Percentiles rank a stretch among this genome's conserved stretches.
Evolutionary conservation across 1,284 basidiomycete genomes (phyloP).

Genomic region (Wallemia ichthyophaga): DNA sequence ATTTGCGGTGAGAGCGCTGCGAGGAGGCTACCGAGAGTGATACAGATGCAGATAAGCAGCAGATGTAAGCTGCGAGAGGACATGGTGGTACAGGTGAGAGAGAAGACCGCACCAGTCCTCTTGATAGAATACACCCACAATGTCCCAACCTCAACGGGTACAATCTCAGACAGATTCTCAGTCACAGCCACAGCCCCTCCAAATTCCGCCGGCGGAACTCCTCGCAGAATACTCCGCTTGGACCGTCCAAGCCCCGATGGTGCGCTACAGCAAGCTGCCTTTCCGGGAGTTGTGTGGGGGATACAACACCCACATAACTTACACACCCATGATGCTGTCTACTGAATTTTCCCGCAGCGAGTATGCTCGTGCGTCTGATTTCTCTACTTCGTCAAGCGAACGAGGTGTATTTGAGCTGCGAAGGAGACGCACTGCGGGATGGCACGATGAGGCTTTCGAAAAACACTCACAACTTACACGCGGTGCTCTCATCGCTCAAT

Average conservation of each 20-base stretch:
- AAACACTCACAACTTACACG: conserved; percentile 13
- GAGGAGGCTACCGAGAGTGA: neutral
- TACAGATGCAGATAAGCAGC: neutral
- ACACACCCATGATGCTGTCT: conserved; percentile 29
- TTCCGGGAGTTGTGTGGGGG: conserved; percentile 25
- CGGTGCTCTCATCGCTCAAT: conserved; percentile 25
- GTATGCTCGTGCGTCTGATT: conserved; percentile 23
- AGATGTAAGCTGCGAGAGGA: neutral
- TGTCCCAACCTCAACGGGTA: too few relatives aligned
- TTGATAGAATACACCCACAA: too few relatives aligned
- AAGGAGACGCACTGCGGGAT: conserved; percentile 6
- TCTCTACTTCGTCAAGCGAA: conserved; percentile 21
- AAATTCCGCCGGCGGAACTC: neutral
- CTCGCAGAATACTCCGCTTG: neutral
- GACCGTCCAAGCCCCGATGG: conserved; percentile 19
- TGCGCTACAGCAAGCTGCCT: conserved; percentile 27
- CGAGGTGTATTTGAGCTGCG: conserved; percentile 22
- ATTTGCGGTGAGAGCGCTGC: neutral
- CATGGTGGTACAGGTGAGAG: too few relatives aligned
- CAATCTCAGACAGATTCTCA: too few relatives aligned
- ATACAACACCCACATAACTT: conserved; percentile 27
- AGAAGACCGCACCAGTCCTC: too few relatives aligned
- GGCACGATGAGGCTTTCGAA: too few relatives aligned
- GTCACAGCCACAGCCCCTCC: too few relatives aligned
- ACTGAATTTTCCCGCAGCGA: conserved; percentile 18